Percentiles rank a stretch among this genome's conserved stretches.
phyloP scores from a whole-genome alignment of 192 early-diverging fungal species.

The Geranomyces michiganensis region DNA sequence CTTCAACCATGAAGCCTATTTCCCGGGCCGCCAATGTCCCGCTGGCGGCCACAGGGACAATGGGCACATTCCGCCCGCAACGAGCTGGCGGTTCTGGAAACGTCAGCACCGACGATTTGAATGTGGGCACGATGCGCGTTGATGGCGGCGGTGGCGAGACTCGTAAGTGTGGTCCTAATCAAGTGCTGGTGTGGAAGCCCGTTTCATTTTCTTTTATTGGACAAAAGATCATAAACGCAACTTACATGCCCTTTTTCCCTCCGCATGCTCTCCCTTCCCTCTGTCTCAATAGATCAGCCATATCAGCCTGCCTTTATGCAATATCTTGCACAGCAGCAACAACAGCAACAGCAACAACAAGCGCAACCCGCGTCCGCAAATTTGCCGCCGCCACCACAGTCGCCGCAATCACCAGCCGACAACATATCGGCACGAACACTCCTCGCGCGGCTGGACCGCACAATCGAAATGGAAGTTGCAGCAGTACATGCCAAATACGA shows the following conservation, averaged over 20 bases:
- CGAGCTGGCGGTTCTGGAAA: neutral
- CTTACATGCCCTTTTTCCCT: too few species aligned
- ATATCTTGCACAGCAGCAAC: conserved; percentile 10
- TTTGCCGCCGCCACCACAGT: neutral
- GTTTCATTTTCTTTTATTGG: too few species aligned
- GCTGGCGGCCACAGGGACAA: neutral
- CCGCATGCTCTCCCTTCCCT: too few species aligned
- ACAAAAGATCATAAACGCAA: too few species aligned
- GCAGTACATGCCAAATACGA: conserved; percentile 3
- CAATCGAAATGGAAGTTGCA: conserved; percentile 3
- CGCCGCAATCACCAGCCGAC: neutral
- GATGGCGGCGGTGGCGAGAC: neutral
- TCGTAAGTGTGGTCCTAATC: too few species aligned
- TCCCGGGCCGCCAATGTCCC: neutral
- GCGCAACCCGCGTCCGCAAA: neutral
- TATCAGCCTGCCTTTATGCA: conserved; percentile 39
- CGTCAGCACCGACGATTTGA: neutral
- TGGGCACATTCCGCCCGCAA: neutral
- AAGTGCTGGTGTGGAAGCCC: too few species aligned
- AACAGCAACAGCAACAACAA: neutral
- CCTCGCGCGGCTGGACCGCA: conserved; percentile 6
- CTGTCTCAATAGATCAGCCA: neutral
- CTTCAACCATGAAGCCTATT: conserved; percentile 15
- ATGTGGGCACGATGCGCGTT: conserved; percentile 9
- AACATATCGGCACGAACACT: neutral